Base-by-base conservation (phyloP, 73 alveolate genomes). In the Uronychia binucleata region DNA sequence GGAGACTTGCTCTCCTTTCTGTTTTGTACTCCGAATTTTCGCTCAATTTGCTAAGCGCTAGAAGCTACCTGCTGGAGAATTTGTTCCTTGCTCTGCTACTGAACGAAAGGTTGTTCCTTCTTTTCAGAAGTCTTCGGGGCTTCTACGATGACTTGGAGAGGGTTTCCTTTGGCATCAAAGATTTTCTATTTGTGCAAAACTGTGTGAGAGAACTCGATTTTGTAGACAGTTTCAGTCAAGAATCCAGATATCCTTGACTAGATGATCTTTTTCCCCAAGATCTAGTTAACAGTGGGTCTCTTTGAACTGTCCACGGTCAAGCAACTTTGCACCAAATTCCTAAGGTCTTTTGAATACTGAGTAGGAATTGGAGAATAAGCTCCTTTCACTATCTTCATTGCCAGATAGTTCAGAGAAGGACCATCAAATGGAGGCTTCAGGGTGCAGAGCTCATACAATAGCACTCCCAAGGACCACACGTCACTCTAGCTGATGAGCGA, bases 401-500 rank as follows among this genome's bases (percentile, higher is more conserved):
- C 94, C 34, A 96, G 92, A 78, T 86, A 88, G 26, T 94, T 96
- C 0, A 96, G 77, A 59, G 90, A 86, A 59, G 92, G 87, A 0
- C 96, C 96, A 88, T 96, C 98, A 93, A 95, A 95, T 33, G 98
- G 98, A 81, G 96, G 96, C 86, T 90, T 92, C 77, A 89, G 84
- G 32, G 98, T 94, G 79, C 87, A 85, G 92, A 95, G 74, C 80
- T 95, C 98, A 90, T 95, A 95, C 57, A 95, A 90, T 26, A 95
- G 79, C n/a, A 95, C 97, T 28, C 97, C 97, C 27, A 89, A 33
- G 0, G 97, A 90, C 97, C 97, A 92, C 11, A 92, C 85, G 79
- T 92, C 97, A 59, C 93, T 46, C 67, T 46, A 46, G 5, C 19
- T 46, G 67, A 11, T 46, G n/a, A 46, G 19, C 19, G 5, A 11